Evolutionary conservation across 148 eudicot species (phyloP), one percentile per base, ranked within the genome.

Genomic region (Rhododendron ovatum): DNA sequence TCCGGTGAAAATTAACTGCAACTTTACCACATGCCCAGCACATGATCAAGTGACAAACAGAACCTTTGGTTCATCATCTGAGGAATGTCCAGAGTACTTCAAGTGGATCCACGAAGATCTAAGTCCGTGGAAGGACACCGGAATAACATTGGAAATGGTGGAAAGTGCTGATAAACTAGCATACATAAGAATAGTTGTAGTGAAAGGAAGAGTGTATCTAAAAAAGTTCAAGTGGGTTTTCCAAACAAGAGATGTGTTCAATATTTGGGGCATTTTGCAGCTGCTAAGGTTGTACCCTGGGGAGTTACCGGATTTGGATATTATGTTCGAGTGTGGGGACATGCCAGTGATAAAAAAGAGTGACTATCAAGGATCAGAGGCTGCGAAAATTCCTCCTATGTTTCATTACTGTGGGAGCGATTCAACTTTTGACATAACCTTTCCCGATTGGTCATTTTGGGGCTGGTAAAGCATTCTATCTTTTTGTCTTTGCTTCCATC

Each of bases 101-200:
- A 88, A 86, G 45, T 93, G 95, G 94, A 93, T 95, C 79, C 88
- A 93, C 50, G 93, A 95, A 86, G 98, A 95, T 82, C 81, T 95
- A 48, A 86, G 71, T 73, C 95, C 93, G 33, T 95, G 96, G 98
- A 92, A 89, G 84, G 73, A 63, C 2, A 88, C 84, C 1, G 96
- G 98, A 57, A 90, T 95, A 24, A 84, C 98, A 51, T 76, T 73
- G 51, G 89, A 92, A 45, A 90, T 89, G 89, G 87, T 95, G 13
- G 96, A 93, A 45, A 67, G 73, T 11, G 93, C 87, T 1, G 88
- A 78, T 82, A 39, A 37, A 2, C 0, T 37, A 1, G 95, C 93
- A 30, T 82, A 79, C 48, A 78, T 93, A 15, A 87, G 94, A 84
- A 83, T 95, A 61, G 77, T 89, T 2, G 83, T 95, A 18, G 83